Base-by-base conservation (phyloP, 73 alveolate genomes). In the Paramecium caudatum region DNA sequence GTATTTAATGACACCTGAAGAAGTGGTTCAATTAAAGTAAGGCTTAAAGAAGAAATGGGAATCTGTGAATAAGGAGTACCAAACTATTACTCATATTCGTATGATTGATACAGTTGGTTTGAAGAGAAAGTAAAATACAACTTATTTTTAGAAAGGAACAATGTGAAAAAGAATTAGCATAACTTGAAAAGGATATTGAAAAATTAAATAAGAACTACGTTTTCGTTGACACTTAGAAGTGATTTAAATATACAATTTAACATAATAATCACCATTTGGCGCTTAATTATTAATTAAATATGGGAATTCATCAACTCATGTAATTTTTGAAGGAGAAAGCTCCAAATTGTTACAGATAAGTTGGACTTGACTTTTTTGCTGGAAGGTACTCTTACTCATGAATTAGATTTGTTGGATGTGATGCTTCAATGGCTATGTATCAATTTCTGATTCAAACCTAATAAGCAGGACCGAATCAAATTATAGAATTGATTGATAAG, bases 1-100 rank as follows among this genome's bases (percentile, higher is more conserved):
- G 92, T 97, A 90, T 92, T 61, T 97, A 45, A 90, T 98, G 86
- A 90, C 97, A 0, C 91, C 92, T 33, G 98, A 96, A 74, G 99
- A 98, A 91, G 94, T 97, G 12, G 91, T 83, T 19, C 83, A 95
- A 82, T 95, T 98, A 61, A 96, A 96, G 82, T 97, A 90, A 33
- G 99, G 99, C 34, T 91, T 98, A 70, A 98, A 96, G 82, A 96
- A 97, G 95, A 96, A 97, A 93, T 98, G 99, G 99, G 99, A 98
- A 94, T 94, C 94, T 23, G 98, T 95, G 82, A 97, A 97, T 84
- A 91, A 91, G 83, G 96, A 93, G 88, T 98, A 98, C 83, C 95
- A 95, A 84, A 82, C 94, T 78, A 95, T 96, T 43, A 96, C 99
- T 25, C 99, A 98, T 90, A 96, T 96, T 69, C 90, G 92, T 50